Percentiles rank a stretch among this genome's conserved stretches.
phyloP scores from a whole-genome alignment of 768 basidiomycete genomes.

The Auriscalpium orientale region DNA sequence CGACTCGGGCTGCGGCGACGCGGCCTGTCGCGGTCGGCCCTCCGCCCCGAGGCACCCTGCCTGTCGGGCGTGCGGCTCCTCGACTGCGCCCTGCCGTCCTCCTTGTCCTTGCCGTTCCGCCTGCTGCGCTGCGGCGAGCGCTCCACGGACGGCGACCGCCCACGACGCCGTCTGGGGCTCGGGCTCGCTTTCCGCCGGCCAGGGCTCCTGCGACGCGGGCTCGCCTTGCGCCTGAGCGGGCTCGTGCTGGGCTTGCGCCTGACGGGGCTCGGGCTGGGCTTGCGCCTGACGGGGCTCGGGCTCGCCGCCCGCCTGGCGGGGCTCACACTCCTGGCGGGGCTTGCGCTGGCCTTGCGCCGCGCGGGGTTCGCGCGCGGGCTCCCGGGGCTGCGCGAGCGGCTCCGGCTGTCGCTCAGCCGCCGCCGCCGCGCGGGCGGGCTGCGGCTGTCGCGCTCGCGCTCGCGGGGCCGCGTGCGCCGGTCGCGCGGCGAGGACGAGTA shows the following conservation, averaged over 20 bases:
- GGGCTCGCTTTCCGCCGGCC: not conserved
- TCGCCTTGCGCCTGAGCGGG: not conserved
- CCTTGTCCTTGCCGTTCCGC: conserved; percentile 3
- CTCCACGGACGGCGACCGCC: conserved; percentile 27
- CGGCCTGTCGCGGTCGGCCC: not conserved
- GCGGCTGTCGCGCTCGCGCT: conserved; percentile 35
- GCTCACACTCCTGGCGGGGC: not conserved
- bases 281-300: not conserved
- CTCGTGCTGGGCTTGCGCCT: not conserved
- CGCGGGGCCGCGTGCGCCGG: conserved; percentile 1
- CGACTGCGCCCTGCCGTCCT: not conserved
- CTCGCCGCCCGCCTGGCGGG: not conserved
- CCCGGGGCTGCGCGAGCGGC: conserved; percentile 25
- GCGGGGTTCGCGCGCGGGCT: not conserved
- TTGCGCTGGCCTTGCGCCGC: not conserved
- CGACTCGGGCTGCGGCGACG: conserved; percentile 24
- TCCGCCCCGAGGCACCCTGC: not conserved
- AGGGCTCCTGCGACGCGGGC: not conserved
- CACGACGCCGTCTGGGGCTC: conserved; percentile 11
- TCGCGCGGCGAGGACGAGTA: conserved; percentile 39
- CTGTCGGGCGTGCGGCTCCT: not conserved
- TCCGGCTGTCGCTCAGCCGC: conserved; percentile 18
- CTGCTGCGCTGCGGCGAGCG: conserved; percentile 20
- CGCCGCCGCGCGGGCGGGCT: conserved; percentile 41
- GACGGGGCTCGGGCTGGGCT: not conserved